Evolutionary conservation across 2,329 filamentous ascomycete genomes (phyloP).

Genomic region (Chaetomium sp.): DNA sequence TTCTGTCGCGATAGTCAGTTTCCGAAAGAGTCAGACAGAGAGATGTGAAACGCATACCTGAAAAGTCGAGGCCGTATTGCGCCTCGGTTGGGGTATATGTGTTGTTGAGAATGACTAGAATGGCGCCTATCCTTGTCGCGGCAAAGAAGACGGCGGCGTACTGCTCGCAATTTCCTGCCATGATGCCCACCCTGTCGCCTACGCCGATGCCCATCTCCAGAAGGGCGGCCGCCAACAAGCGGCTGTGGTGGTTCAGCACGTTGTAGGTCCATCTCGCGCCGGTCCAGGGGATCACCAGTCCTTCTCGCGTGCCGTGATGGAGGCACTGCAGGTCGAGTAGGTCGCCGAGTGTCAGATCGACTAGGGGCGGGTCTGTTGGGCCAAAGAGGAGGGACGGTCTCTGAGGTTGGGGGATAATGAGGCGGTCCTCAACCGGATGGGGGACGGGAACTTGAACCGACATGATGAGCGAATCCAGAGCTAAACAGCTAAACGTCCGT

Average conservation of each 20-base stretch:
- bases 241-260: slow-evolving; percentile 63
- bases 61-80: slow-evolving; percentile 69
- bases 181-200: slow-evolving; percentile 72
- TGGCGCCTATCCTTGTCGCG: slow-evolving; percentile 65
- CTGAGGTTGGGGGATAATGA: slow-evolving; percentile 36
- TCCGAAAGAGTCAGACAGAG: background rate
- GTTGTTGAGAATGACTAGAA: slow-evolving; percentile 78
- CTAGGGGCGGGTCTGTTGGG: slow-evolving; percentile 66
- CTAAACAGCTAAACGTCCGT: background rate
- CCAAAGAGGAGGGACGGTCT: slow-evolving; percentile 66
- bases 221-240: slow-evolving; percentile 64
- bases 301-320: slow-evolving; percentile 66
- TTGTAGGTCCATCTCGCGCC: slow-evolving; percentile 73
- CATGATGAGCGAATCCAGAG: slow-evolving; percentile 19
- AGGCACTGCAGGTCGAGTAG: slow-evolving; percentile 71
- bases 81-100: slow-evolving; percentile 77
- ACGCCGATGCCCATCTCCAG: slow-evolving; percentile 66
- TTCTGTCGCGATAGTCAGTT: slow-evolving; percentile 46
- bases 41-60: slow-evolving; percentile 51
- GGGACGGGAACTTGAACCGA: slow-evolving; percentile 25
- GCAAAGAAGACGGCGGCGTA: slow-evolving; percentile 78
- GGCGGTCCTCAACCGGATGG: slow-evolving; percentile 22
- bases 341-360: slow-evolving; percentile 72
- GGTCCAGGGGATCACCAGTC: slow-evolving; percentile 75
- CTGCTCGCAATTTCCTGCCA: slow-evolving; percentile 79